A percentile compares a stretch with the other conserved stretches of the same genome.
Evolutionary conservation across 371 early-diverging fungal genomes (phyloP).

Genomic region (Saksenaea oblongispora): DNA sequence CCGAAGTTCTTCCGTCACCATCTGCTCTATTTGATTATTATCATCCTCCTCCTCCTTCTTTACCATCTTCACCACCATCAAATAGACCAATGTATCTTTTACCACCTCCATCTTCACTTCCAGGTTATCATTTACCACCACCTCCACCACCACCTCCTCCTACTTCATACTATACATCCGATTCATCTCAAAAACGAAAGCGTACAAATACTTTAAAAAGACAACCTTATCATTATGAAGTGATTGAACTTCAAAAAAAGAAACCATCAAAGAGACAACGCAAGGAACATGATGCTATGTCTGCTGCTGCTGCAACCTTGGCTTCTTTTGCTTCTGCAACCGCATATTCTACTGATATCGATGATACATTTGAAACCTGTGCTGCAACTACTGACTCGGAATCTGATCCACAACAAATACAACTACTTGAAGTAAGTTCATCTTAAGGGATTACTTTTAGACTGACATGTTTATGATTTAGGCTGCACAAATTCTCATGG

Average conservation of each 20-base stretch:
- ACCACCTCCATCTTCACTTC: conserved; percentile 42
- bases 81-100: conserved; percentile 35
- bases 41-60: conserved; percentile 6
- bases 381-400: conserved; percentile 29
- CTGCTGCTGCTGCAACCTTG: conserved; percentile 48
- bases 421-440: conserved; percentile 43
- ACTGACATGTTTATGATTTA: conserved; percentile 16
- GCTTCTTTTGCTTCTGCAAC: conserved; percentile 39
- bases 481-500: conserved; percentile 58
- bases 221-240: conserved; percentile 29
- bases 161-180: conserved; percentile 7
- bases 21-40: conserved; percentile 19
- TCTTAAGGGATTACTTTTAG: not conserved
- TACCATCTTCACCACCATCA: not conserved
- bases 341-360: conserved; percentile 21
- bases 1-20: not conserved
- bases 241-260: conserved; percentile 27
- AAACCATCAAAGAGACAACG: conserved; percentile 20
- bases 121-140: conserved; percentile 34
- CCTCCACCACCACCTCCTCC: conserved; percentile 7
- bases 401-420: conserved; percentile 47
- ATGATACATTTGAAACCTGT: conserved; percentile 25
- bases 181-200: conserved; percentile 15
- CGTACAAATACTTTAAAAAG: conserved; percentile 2
- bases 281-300: conserved; percentile 33